A percentile compares a stretch with the other conserved stretches of the same genome.
phyloP scores from a whole-genome alignment of 1,284 basidiomycete genomes.

The Xerocomus cyaneibrunnescens region DNA sequence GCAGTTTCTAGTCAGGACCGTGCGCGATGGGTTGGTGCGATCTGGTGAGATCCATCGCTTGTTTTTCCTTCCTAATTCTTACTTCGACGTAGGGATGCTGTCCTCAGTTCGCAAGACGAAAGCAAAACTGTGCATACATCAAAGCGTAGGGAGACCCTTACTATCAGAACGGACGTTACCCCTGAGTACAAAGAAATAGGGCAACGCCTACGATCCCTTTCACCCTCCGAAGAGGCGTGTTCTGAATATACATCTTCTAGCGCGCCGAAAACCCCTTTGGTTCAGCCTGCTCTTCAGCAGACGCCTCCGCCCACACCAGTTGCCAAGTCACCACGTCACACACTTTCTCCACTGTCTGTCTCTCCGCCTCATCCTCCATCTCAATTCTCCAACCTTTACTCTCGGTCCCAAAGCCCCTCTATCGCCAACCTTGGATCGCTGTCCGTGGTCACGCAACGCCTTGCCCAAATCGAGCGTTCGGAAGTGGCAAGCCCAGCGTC shows the following conservation, averaged over 20 bases:
- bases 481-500: slow-evolving; percentile 21
- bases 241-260: slow-evolving; percentile 35
- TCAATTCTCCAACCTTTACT: slow-evolving; percentile 25
- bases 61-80: neutral
- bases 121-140: neutral
- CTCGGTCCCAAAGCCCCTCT: slow-evolving; percentile 47
- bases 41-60: slow-evolving; percentile 50
- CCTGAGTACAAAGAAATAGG: neutral
- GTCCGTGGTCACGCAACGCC: slow-evolving; percentile 53
- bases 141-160: slow-evolving; percentile 5
- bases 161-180: slow-evolving; percentile 22
- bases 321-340: slow-evolving; percentile 19
- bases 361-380: slow-evolving; percentile 31
- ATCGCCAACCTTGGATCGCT: slow-evolving; percentile 48
- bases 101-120: slow-evolving; percentile 44
- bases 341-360: slow-evolving; percentile 19
- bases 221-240: slow-evolving; percentile 17
- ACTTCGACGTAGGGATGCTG: slow-evolving; percentile 50
- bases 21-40: slow-evolving; percentile 66
- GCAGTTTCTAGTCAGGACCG: slow-evolving; percentile 58
- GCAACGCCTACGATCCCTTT: slow-evolving; percentile 6
- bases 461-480: slow-evolving; percentile 46
- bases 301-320: slow-evolving; percentile 28
- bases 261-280: slow-evolving; percentile 11
- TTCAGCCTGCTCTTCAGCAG: neutral